A percentile compares a stretch with the other conserved stretches of the same genome.
These are phyloP conservation scores for Geotrichum fermentans DNA, from an alignment of 1,139 yeast genomes.

Conservation along the genomic window DNA sequence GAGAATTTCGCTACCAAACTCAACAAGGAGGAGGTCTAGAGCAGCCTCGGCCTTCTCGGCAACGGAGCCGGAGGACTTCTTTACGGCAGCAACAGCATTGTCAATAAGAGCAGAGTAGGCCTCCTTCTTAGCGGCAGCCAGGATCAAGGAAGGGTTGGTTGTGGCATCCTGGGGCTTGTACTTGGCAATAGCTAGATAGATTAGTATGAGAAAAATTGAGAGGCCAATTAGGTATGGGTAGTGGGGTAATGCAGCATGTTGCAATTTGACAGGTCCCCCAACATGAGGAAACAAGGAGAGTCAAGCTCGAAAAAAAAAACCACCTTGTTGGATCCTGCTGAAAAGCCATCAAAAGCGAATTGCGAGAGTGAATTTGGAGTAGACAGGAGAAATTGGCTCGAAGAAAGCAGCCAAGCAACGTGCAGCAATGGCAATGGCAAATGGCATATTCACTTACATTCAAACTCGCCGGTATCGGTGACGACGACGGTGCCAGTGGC, in stretches of 20 bases:
- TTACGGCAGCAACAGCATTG: conserved; percentile 83
- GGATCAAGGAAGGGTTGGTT: conserved; percentile 95
- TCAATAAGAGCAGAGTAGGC: conserved; percentile 88
- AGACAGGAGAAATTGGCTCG: too few species aligned
- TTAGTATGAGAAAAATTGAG: neutral
- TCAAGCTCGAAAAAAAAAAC: too few species aligned
- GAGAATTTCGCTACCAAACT: conserved; percentile 91
- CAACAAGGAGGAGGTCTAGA: conserved; percentile 86
- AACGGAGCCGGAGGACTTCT: conserved; percentile 46
- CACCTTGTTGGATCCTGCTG: neutral
- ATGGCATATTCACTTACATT: too few species aligned
- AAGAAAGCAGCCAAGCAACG: too few species aligned
- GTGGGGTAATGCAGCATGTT: conserved; percentile 7
- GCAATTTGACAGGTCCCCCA: too few species aligned
- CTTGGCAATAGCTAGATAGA: conserved; percentile 66
- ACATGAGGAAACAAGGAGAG: neutral
- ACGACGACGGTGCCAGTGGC: conserved; percentile 94
- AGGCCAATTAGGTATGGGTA: neutral
- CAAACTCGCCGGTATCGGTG: conserved; percentile 98
- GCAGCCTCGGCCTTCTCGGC: conserved; percentile 71
- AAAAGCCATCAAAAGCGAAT: neutral
- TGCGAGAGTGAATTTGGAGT: too few species aligned
- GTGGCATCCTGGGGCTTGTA: conserved; percentile 99
- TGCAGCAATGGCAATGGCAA: too few species aligned
- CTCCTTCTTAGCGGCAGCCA: conserved; percentile 90